Conservation (phyloP, 169 alveolate genomes). For the Hammondia hammondi region DNA sequence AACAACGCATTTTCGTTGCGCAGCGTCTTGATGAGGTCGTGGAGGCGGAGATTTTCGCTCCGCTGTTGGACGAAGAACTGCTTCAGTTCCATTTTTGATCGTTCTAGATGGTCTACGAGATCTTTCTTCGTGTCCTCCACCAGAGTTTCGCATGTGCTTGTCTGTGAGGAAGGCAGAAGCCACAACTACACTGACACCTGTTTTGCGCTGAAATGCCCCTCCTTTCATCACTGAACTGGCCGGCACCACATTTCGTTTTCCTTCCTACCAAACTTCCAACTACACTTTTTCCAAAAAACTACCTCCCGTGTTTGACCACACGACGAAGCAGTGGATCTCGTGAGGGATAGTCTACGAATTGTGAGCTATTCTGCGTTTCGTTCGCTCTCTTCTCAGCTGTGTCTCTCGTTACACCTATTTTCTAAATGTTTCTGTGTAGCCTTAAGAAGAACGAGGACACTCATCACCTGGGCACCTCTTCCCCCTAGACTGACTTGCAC, state of each 20-base stretch:
- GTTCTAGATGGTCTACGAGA: conserved; percentile 54
- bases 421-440: too few relatives aligned
- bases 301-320: too few relatives aligned
- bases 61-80: conserved; percentile 67
- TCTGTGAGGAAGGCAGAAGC: not conserved
- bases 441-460: too few relatives aligned
- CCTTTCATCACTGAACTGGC: not conserved
- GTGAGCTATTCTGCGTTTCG: too few relatives aligned
- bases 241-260: too few relatives aligned
- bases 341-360: too few relatives aligned
- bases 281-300: too few relatives aligned
- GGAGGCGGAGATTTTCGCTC: conserved; percentile 64
- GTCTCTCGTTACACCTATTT: too few relatives aligned
- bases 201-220: not conserved
- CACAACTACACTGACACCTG: not conserved
- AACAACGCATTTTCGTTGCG: conserved; percentile 68
- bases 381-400: too few relatives aligned
- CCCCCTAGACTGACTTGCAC: conserved; percentile 55
- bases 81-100: conserved; percentile 63
- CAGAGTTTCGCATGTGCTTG: conserved; percentile 47
- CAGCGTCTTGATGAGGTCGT: conserved; percentile 65
- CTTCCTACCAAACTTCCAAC: too few relatives aligned
- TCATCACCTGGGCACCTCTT: too few relatives aligned
- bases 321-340: too few relatives aligned
- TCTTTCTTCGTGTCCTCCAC: conserved; percentile 66